Conservation (phyloP, 306 rosid genomes). For the Chamaecrista fasciculata region DNA sequence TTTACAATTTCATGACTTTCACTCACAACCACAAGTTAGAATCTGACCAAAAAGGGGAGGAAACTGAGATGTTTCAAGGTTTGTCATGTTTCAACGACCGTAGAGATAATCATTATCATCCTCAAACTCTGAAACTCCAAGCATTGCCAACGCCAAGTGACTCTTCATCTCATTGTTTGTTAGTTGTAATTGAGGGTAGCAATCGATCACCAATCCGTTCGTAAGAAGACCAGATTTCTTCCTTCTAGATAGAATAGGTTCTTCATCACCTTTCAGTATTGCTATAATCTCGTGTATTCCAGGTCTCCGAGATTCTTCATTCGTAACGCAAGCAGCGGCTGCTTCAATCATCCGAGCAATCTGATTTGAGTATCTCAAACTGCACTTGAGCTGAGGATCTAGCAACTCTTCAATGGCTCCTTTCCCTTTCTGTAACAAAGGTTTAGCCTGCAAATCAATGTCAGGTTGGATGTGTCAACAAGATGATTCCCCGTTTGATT, state of each 20-base stretch:
- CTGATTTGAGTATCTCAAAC: constrained; percentile 57
- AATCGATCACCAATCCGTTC: constrained; percentile 69
- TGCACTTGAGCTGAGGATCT: constrained; percentile 72
- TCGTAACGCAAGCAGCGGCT: constrained; percentile 75
- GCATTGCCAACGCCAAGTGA: constrained; percentile 91
- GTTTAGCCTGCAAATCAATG: constrained; percentile 69
- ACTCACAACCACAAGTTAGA: constrained; percentile 31
- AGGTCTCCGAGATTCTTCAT: constrained; percentile 88
- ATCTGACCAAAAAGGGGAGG: constrained; percentile 36
- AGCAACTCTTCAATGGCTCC: constrained; percentile 84
- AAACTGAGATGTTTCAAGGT: background rate
- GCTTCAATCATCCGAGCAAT: constrained; percentile 80
- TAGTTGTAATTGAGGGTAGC: constrained; percentile 67
- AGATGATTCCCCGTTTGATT: constrained; percentile 4
- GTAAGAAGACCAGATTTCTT: constrained; percentile 77
- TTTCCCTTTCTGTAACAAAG: constrained; percentile 75
- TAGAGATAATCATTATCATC: constrained; percentile 79
- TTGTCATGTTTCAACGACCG: constrained; percentile 42
- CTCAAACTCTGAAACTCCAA: constrained; percentile 87
- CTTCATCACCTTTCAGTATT: constrained; percentile 78
- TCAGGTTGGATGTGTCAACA: constrained; percentile 23
- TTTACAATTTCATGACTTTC: constrained; percentile 51
- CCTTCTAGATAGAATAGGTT: constrained; percentile 45
- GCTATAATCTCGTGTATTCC: constrained; percentile 71
- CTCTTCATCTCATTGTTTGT: constrained; percentile 75